Percentiles rank a stretch among this genome's conserved stretches.
These are phyloP conservation scores for Fusarium sp. DNA, from an alignment of 2,329 filamentous ascomycete genomes.

Conservation along the genomic window DNA sequence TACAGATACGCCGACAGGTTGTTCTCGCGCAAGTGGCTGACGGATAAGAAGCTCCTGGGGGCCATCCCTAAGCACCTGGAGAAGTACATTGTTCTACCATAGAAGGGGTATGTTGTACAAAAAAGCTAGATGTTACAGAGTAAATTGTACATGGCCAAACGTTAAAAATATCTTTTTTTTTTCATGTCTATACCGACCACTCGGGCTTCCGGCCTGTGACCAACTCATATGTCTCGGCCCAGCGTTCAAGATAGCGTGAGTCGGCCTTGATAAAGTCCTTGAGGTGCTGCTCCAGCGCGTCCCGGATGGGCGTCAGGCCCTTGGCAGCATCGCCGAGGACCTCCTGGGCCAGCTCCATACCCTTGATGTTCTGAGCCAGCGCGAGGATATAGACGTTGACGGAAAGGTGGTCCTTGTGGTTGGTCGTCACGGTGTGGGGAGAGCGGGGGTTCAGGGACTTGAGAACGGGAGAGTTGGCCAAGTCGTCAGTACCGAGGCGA, in stretches of 20 bases:
- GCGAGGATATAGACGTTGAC: slow-evolving; percentile 42
- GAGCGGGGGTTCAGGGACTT: slow-evolving; percentile 36
- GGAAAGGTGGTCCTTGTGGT: slow-evolving; percentile 26
- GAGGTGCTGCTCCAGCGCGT: slow-evolving; percentile 51
- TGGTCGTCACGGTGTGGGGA: slow-evolving; percentile 6
- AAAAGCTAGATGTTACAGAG: slow-evolving; percentile 42
- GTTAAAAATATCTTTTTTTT: slow-evolving; percentile 5
- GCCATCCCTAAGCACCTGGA: slow-evolving; percentile 84
- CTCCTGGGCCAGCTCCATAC: slow-evolving; percentile 55
- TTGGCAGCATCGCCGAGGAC: slow-evolving; percentile 47
- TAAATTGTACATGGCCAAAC: slow-evolving; percentile 33
- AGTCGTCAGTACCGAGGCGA: slow-evolving; percentile 25
- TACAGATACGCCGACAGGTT: slow-evolving; percentile 94
- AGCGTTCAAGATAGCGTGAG: slow-evolving; percentile 26
- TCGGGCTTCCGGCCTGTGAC: slow-evolving; percentile 42
- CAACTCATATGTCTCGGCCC: slow-evolving; percentile 41
- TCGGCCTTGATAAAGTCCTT: slow-evolving; percentile 41
- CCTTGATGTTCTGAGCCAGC: slow-evolving; percentile 49
- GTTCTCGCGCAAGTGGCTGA: slow-evolving; percentile 91
- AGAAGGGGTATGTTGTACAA: slow-evolving; percentile 44
- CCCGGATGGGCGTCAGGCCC: slow-evolving; percentile 51
- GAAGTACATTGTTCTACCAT: slow-evolving; percentile 94
- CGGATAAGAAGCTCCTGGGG: slow-evolving; percentile 80
- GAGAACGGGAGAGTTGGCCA: slow-evolving; percentile 39
- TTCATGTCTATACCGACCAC: slow-evolving; percentile 36